Conservation (phyloP, 2,329 filamentous ascomycete genomes). For the Metarhizium rileyi region DNA sequence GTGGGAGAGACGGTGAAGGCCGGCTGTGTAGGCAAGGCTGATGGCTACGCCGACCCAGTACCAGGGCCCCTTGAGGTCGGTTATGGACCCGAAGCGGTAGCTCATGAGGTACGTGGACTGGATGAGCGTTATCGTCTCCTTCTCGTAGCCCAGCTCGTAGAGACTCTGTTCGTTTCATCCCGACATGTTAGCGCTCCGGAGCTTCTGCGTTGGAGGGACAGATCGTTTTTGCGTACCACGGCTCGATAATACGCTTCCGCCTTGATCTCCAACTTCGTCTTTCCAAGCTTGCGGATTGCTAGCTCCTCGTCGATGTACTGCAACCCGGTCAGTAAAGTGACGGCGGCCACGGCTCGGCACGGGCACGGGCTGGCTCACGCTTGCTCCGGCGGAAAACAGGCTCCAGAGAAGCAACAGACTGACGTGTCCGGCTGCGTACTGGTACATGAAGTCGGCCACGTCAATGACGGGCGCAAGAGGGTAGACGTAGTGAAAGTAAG, state of each 20-base stretch:
- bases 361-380: conserved; percentile 14
- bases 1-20: conserved; percentile 24
- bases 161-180: conserved; percentile 11
- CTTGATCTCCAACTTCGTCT: conserved; percentile 8
- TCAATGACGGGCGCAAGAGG: conserved; percentile 16
- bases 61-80: conserved; percentile 32
- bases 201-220: no score
- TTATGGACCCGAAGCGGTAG: conserved; percentile 30
- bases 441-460: conserved; percentile 10
- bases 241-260: conserved; percentile 7
- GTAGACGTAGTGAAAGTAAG: conserved; percentile 18
- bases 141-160: conserved; percentile 25
- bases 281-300: conserved; percentile 2
- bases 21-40: conserved; percentile 30
- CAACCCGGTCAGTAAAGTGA: not conserved
- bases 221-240: conserved; percentile 3
- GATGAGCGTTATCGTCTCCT: conserved; percentile 28
- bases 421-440: conserved; percentile 7
- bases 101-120: conserved; percentile 31
- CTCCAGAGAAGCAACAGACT: conserved; percentile 18
- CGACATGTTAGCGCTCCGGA: no score
- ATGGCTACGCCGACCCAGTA: conserved; percentile 36
- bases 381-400: conserved; percentile 21
- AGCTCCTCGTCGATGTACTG: conserved; percentile 8
- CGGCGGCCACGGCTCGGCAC: not conserved